Evolutionary conservation across 1,284 basidiomycete genomes (phyloP).

Genomic region (Puccinia coronata): DNA sequence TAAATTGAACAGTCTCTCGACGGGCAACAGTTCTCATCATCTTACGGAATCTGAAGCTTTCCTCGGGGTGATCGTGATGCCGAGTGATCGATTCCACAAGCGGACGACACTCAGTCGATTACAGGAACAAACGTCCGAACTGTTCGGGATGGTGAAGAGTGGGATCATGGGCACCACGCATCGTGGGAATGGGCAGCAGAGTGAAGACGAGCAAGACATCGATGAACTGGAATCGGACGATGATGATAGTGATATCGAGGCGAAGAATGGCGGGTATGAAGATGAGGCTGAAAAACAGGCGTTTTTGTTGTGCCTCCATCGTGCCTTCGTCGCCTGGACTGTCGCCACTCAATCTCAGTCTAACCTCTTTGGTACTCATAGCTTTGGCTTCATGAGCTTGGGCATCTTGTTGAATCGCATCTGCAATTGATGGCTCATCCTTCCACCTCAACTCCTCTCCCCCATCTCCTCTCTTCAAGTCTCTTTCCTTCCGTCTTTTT

Average conservation of each 20-base stretch:
- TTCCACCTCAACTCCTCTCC: no score
- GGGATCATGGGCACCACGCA: not conserved
- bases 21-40: not conserved
- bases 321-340: slow-evolving; percentile 32
- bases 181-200: not conserved
- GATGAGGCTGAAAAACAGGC: no score
- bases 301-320: not conserved
- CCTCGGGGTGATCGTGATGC: slow-evolving; percentile 12
- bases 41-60: slow-evolving; percentile 43
- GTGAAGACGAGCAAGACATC: not conserved
- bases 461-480: no score
- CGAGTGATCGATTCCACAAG: slow-evolving; percentile 23
- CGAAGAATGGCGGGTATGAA: not conserved
- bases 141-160: not conserved
- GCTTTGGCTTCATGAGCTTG: slow-evolving; percentile 42
- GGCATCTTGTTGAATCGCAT: slow-evolving; percentile 2
- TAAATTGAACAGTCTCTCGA: slow-evolving; percentile 35
- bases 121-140: slow-evolving; percentile 13
- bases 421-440: not conserved
- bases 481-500: no score
- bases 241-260: not conserved
- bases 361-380: slow-evolving; percentile 39
- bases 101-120: slow-evolving; percentile 1
- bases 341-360: not conserved
- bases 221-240: not conserved